phyloP scores from a whole-genome alignment of 2,329 filamentous ascomycete species.

The Colletotrichum sp. region DNA sequence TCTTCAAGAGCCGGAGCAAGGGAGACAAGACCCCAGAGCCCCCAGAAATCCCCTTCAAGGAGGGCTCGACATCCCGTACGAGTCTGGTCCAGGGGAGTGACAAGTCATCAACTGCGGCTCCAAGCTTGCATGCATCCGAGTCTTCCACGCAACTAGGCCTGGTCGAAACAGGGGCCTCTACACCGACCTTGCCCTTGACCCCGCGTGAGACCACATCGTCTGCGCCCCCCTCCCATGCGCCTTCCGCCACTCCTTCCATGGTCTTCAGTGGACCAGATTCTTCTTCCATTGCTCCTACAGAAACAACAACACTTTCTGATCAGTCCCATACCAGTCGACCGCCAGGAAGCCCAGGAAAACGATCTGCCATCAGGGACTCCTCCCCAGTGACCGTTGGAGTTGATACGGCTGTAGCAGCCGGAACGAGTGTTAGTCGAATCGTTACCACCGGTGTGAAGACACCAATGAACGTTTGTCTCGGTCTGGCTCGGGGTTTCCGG shows the following conservation, averaged over 20 bases:
- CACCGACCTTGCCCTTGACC: slow-evolving; percentile 1
- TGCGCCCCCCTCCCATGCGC: neutral
- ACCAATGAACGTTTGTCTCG: slow-evolving; percentile 85
- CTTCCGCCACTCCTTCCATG: slow-evolving; percentile 13
- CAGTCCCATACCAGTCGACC: slow-evolving; percentile 3
- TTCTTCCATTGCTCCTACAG: slow-evolving; percentile 34
- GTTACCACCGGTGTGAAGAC: slow-evolving; percentile 77
- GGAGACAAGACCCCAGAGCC: slow-evolving; percentile 15
- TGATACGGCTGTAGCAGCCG: slow-evolving; percentile 68
- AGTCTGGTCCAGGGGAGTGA: neutral
- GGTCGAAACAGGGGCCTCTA: slow-evolving; percentile 1
- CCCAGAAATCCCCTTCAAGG: neutral
- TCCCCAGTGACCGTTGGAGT: slow-evolving; percentile 36
- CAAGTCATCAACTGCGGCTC: neutral
- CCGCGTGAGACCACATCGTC: neutral
- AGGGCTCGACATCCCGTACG: neutral
- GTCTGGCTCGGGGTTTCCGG: slow-evolving; percentile 84
- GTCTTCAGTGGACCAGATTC: slow-evolving; percentile 28
- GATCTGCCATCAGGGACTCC: slow-evolving; percentile 21
- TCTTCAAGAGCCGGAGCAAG: slow-evolving; percentile 49
- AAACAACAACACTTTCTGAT: slow-evolving; percentile 35
- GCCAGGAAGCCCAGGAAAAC: slow-evolving; percentile 9
- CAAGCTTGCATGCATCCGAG: slow-evolving; percentile 7
- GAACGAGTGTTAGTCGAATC: slow-evolving; percentile 73
- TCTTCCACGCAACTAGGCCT: slow-evolving; percentile 16